Evolutionary conservation across 345 rosid genomes (phyloP).

Genomic region (Eucalyptus polyanthemos): DNA sequence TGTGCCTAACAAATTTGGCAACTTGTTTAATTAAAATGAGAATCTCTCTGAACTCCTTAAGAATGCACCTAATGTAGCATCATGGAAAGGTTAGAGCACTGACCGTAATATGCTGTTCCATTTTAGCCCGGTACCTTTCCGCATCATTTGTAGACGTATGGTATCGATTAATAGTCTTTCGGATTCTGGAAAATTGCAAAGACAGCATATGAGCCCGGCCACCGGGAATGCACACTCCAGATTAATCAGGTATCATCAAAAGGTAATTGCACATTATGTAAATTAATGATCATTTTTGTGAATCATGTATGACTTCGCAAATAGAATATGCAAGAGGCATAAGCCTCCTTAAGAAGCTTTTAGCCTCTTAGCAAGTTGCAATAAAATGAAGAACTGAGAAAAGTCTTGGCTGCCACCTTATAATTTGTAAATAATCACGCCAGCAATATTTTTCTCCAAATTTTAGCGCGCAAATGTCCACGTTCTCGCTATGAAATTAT

Average conservation of each 20-base stretch:
- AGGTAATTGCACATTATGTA: neutral
- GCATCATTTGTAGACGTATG: slow-evolving; percentile 3
- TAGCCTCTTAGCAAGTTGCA: neutral
- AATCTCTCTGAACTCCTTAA: neutral
- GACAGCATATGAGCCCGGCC: neutral
- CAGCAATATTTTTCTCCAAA: neutral
- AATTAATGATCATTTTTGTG: neutral
- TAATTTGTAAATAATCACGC: neutral
- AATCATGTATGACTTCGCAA: neutral
- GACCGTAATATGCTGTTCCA: slow-evolving; percentile 1
- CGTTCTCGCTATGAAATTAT: neutral
- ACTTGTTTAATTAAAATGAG: neutral
- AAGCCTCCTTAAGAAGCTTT: neutral
- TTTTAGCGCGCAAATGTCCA: neutral
- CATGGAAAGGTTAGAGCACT: neutral
- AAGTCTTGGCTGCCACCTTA: neutral
- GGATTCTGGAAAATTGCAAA: slow-evolving; percentile 14
- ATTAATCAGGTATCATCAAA: neutral
- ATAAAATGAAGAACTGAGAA: neutral
- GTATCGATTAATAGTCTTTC: slow-evolving; percentile 33
- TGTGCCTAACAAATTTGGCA: neutral
- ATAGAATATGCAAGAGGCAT: neutral
- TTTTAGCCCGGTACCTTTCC: neutral
- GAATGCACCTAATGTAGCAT: neutral
- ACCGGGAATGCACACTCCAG: neutral